These are phyloP conservation scores for Plasmopara viticola DNA, from an alignment of 352 stramenopile genomes.

Conservation along the genomic window DNA sequence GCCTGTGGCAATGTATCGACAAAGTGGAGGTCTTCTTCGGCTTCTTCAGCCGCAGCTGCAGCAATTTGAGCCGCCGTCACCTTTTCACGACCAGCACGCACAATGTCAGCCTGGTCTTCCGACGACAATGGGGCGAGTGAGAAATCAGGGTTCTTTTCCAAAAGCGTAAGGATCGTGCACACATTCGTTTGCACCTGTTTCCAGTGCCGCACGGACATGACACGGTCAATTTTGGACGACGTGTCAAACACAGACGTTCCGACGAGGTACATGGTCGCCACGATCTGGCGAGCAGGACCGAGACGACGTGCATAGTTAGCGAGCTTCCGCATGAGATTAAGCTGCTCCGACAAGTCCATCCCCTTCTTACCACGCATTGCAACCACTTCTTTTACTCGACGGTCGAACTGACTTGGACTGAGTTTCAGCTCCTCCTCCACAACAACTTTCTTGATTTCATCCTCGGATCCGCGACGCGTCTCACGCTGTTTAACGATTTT, in stretches of 20 bases:
- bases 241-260: conserved; percentile 80
- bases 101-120: conserved; percentile 82
- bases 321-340: conserved; percentile 66
- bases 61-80: conserved; percentile 56
- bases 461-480: conserved; percentile 45
- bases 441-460: conserved; percentile 39
- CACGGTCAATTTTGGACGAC: conserved; percentile 77
- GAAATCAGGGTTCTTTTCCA: conserved; percentile 83
- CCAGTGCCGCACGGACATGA: conserved; percentile 78
- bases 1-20: conserved; percentile 65
- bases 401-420: conserved; percentile 68
- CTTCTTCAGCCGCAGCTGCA: conserved; percentile 38
- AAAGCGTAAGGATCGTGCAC: conserved; percentile 54
- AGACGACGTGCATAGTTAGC: conserved; percentile 74
- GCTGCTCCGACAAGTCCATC: conserved; percentile 66
- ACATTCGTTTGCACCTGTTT: conserved; percentile 64
- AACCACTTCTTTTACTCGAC: conserved; percentile 80
- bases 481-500: conserved; percentile 41
- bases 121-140: conserved; percentile 60
- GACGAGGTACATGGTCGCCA: conserved; percentile 78
- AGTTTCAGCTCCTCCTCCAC: conserved; percentile 84
- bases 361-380: conserved; percentile 80
- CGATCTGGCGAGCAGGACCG: conserved; percentile 64
- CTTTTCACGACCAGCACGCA: conserved; percentile 63
- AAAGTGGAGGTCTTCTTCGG: conserved; percentile 86